Percentiles rank a stretch among this genome's conserved stretches.
Evolutionary conservation across 306 rosid species (phyloP).

Genomic region (Vigna mungo): DNA sequence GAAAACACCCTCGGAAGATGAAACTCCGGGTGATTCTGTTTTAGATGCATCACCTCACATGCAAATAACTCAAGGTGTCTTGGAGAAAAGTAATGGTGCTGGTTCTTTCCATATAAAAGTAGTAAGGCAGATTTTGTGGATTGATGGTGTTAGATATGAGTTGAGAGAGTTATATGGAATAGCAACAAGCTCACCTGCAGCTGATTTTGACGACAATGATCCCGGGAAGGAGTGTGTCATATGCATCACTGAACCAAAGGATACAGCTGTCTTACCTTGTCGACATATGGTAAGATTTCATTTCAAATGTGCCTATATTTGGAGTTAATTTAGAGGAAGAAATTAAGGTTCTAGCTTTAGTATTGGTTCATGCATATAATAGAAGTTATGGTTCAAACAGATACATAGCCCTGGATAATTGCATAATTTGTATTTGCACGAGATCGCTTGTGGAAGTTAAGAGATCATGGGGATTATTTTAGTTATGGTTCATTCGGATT

Average conservation of each 20-base stretch:
- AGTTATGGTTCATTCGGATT: background rate
- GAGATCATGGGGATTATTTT: background rate
- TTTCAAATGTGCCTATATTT: background rate
- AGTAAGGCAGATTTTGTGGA: constrained; percentile 77
- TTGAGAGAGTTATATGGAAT: constrained; percentile 86
- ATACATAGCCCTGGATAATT: constrained; percentile 31
- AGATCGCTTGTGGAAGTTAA: constrained; percentile 15
- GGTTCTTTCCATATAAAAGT: constrained; percentile 76
- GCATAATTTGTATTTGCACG: constrained; percentile 21
- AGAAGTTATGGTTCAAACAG: background rate
- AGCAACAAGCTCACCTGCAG: constrained; percentile 64
- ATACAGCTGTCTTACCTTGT: constrained; percentile 83
- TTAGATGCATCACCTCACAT: constrained; percentile 56
- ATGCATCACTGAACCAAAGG: constrained; percentile 95
- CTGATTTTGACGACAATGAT: constrained; percentile 68
- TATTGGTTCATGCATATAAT: background rate
- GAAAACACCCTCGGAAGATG: constrained; percentile 49
- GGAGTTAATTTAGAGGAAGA: constrained; percentile 6
- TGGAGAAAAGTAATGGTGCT: constrained; percentile 62
- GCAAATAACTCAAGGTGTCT: constrained; percentile 86
- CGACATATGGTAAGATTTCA: constrained; percentile 84
- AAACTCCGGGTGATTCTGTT: constrained; percentile 49
- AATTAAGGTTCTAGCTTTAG: constrained; percentile 12
- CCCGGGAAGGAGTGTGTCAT: constrained; percentile 87
- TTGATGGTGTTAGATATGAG: constrained; percentile 81